Base-by-base conservation (phyloP, 352 stramenopile genomes). In the Pythium sp. region DNA sequence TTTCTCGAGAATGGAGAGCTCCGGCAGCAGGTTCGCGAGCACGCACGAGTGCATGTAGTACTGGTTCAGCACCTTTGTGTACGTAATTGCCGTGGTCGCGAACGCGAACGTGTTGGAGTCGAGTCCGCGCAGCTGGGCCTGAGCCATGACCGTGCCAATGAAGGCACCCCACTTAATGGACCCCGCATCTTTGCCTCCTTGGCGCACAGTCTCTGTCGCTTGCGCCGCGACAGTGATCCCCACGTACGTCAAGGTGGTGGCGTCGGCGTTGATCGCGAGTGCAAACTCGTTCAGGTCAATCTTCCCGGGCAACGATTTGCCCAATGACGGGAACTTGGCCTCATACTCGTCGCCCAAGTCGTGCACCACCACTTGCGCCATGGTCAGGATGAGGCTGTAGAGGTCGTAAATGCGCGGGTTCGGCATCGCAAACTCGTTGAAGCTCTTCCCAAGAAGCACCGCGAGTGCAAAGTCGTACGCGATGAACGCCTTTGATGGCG, bases 41-140 rank as follows among this genome's bases (percentile, higher is more conserved):
- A 57, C 26, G 22, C 51, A 57, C 51, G 51, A 57, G 51, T 57
- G 51, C 51, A 57, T 57, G 51, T 57, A 57, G 51, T 32, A 57
- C 22, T 57, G 51, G 51, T 57, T 57, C 51, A 57, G 51, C 51
- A 57, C 51, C 22, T 57, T 11, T 1, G 3, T 34, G 51, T 57
- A 57, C 12, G 51, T 57, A 24, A 34, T 4, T 20, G 51, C 12
- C n/a, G 1, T 32, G 22, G 24, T n/a, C 11, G 22, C 51, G 22
- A 57, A 57, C 51, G 51, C 51, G 8, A 57, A 26, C 11, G 51
- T 32, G 51, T 57, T 57, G 22, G 51, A 26, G 51, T 57, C 51
- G 11, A 57, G 18, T 6, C 51, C 51, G 12, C 51, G 51, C 24
- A 57, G 51, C 51, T 57, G 51, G 2, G 51, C 51, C 26, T 30